phyloP scores from a whole-genome alignment of 202 grass and related monocot genomes.

The Saccharum hybrid region DNA sequence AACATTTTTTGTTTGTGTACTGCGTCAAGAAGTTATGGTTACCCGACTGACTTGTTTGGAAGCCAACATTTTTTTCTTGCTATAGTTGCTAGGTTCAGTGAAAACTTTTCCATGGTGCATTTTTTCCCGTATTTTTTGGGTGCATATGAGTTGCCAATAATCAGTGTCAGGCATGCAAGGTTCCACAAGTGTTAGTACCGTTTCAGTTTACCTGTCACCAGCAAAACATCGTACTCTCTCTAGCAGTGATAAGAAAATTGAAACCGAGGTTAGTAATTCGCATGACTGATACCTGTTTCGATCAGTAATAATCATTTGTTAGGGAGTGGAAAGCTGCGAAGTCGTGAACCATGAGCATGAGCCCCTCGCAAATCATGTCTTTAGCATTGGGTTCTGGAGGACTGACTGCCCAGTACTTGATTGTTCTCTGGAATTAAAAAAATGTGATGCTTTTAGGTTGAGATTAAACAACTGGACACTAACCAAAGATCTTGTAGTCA shows the following conservation, averaged over 20 bases:
- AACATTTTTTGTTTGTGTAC: slow-evolving; percentile 1
- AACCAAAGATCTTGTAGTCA: slow-evolving; percentile 64
- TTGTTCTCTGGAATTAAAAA: slow-evolving; percentile 42
- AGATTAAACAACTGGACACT: slow-evolving; percentile 57
- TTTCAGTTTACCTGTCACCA: not conserved
- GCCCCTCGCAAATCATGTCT: slow-evolving; percentile 39
- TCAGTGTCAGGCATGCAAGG: not conserved
- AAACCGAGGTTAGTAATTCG: not conserved
- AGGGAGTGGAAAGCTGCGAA: not conserved
- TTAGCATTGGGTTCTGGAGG: slow-evolving; percentile 36
- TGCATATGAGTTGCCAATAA: slow-evolving; percentile 9
- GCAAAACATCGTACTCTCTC: not conserved
- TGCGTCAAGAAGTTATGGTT: not conserved
- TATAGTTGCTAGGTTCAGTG: not conserved
- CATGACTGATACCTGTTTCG: slow-evolving; percentile 16
- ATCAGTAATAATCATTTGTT: slow-evolving; percentile 18
- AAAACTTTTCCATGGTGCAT: not conserved
- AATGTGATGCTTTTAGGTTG: slow-evolving; percentile 38
- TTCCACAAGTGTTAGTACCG: not conserved
- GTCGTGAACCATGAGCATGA: slow-evolving; percentile 19
- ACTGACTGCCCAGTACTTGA: slow-evolving; percentile 42
- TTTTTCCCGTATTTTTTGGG: not conserved
- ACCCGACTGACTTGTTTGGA: not conserved
- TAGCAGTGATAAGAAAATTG: not conserved
- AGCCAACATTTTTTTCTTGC: not conserved